phyloP scores from a whole-genome alignment of 257 asterid species.

The Petrea volubilis region DNA sequence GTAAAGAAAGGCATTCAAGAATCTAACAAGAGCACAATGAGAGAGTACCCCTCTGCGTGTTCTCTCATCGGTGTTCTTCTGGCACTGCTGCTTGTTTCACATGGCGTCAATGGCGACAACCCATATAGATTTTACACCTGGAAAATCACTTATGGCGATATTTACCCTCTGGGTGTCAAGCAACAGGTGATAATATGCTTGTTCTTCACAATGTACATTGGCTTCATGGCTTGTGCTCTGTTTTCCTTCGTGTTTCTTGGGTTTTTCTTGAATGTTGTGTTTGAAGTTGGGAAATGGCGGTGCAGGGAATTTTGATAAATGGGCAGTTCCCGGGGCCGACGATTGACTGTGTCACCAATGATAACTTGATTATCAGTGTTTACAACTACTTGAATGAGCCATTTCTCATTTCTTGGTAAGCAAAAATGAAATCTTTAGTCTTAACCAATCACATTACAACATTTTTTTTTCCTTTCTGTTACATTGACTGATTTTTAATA shows the following conservation, averaged over 20 bases:
- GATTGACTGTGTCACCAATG: slow-evolving; percentile 89
- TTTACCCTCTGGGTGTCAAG: slow-evolving; percentile 81
- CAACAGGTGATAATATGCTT: slow-evolving; percentile 57
- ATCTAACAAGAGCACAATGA: slow-evolving; percentile 27
- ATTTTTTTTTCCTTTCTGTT: background rate
- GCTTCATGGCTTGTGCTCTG: background rate
- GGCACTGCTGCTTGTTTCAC: slow-evolving; percentile 32
- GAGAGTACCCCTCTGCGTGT: slow-evolving; percentile 34
- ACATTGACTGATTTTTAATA: slow-evolving; percentile 18
- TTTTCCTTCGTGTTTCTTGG: slow-evolving; percentile 16
- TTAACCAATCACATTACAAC: too few species aligned
- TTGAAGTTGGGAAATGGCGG: slow-evolving; percentile 19
- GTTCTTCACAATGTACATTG: background rate
- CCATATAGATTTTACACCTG: slow-evolving; percentile 86
- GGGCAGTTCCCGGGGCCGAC: slow-evolving; percentile 99
- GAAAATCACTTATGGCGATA: slow-evolving; percentile 77
- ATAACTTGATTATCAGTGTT: slow-evolving; percentile 88
- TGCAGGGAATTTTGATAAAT: slow-evolving; percentile 92
- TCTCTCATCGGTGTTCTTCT: slow-evolving; percentile 24
- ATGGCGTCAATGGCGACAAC: slow-evolving; percentile 60
- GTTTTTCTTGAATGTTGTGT: slow-evolving; percentile 1
- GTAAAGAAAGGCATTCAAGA: background rate
- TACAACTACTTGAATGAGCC: slow-evolving; percentile 87
- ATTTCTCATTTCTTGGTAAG: slow-evolving; percentile 89
- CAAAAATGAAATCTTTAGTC: background rate